Base-by-base conservation (phyloP, 768 basidiomycete species). In the Xanthoconium purpureum region DNA sequence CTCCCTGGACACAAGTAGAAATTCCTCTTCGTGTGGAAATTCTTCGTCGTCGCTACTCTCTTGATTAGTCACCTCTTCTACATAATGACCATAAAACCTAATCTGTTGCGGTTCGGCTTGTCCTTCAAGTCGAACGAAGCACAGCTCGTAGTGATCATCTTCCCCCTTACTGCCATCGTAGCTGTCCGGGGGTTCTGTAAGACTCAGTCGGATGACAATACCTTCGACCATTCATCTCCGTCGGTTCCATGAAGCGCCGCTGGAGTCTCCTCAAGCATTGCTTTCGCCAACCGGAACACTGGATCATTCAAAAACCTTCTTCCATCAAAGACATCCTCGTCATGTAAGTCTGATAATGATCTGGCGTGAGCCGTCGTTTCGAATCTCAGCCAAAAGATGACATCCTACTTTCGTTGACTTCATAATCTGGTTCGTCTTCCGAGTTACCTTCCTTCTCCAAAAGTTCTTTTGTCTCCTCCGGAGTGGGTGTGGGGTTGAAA, bases 151-250 rank as follows among this genome's bases (percentile, higher is more conserved):
- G 12, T 24, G 2, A 20, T 58, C 57, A 3, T 58, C 54, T n/a
- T 45, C 53, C 12, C 18, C n/a, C 15, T 54, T 52, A n/a, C 40
- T 53, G 33, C 40, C 51, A 24, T 12, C 29, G 32, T 37, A 7
- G 30, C 17, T 5, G 33, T 32, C 54, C 4, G 37, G 40, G 9
- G 7, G 3, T 17, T 58, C 32, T 5, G 20, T n/a, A 42, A 58
- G 33, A 14, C 4, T 36, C 24, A 44, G 6, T n/a, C 5, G 39
- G 24, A 59, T 6, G 6, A 54, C 15, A 6, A 59, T 51, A 1
- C 49, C 59, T 6, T 61, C 59, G 38, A 60, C 46, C 29, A 11
- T 38, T 61, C 59, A 15, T 43, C n/a, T 33, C 9, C 15, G 14
- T 39, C 18, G 29, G 53, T 18, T 14, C 9, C 5, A 1, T 28